Conservation (phyloP, 1,284 basidiomycete species). For the Austroboletus niveus region DNA sequence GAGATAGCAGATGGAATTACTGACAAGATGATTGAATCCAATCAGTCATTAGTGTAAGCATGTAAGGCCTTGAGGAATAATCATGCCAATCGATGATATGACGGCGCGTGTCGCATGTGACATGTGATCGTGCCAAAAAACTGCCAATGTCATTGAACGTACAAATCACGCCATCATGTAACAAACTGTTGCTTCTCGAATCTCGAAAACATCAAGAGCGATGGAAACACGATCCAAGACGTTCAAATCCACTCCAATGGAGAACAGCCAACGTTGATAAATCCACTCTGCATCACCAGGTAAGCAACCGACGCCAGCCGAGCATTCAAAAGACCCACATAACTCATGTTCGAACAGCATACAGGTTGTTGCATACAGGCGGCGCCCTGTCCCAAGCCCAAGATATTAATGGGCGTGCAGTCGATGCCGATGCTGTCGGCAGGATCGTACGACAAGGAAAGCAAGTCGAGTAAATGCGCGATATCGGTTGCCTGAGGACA, state of each 20-base stretch:
- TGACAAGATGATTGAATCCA: slow-evolving; percentile 5
- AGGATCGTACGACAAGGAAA: slow-evolving; percentile 16
- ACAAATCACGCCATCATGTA: too few relatives aligned
- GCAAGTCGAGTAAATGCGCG: slow-evolving; percentile 8
- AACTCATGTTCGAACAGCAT: slow-evolving; percentile 17
- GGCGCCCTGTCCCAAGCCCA: slow-evolving; percentile 21
- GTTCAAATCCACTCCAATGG: slow-evolving; percentile 19
- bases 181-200: too few relatives aligned
- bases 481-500: slow-evolving; percentile 9
- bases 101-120: too few relatives aligned
- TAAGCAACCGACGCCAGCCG: background rate
- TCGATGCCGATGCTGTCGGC: slow-evolving; percentile 23
- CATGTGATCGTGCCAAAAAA: too few relatives aligned
- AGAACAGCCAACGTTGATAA: slow-evolving; percentile 26
- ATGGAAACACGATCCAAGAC: too few relatives aligned
- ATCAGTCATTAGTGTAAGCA: background rate
- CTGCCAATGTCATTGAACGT: too few relatives aligned
- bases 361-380: slow-evolving; percentile 24
- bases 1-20: slow-evolving; percentile 23
- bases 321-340: slow-evolving; percentile 14
- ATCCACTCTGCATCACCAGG: slow-evolving; percentile 9
- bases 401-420: slow-evolving; percentile 24
- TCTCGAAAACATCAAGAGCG: too few relatives aligned
- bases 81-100: too few relatives aligned
- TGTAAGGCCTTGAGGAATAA: too few relatives aligned